phyloP scores from a whole-genome alignment of 2,329 filamentous ascomycete genomes.

The Talaromyces sp. region DNA sequence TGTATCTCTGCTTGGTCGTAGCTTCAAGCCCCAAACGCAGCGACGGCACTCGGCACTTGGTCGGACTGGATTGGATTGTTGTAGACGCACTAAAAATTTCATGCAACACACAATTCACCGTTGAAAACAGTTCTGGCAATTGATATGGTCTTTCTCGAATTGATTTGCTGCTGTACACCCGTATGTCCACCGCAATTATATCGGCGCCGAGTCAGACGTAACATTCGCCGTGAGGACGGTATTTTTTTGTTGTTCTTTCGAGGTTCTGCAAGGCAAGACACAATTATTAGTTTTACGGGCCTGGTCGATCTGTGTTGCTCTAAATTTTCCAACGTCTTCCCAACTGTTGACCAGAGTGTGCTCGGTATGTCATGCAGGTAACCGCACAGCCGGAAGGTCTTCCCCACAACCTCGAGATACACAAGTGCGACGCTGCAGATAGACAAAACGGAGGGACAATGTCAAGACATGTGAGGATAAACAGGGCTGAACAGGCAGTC shows the following conservation, averaged over 20 bases:
- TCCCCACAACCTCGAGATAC: constrained; percentile 8
- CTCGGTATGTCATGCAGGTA: not conserved
- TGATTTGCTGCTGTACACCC: not conserved
- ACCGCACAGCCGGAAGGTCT: not conserved
- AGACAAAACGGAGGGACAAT: not conserved
- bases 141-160: not conserved
- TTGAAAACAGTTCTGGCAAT: not conserved
- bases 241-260: not conserved
- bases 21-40: not conserved
- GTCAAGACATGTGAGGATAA: not conserved
- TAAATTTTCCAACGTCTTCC: not conserved
- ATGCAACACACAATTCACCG: constrained; percentile 9
- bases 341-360: not conserved
- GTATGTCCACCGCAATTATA: not conserved
- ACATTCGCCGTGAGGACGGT: not conserved
- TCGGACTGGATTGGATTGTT: constrained; percentile 7
- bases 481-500: not conserved
- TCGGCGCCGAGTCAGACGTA: constrained; percentile 7
- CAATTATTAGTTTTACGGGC: constrained; percentile 6
- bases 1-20: constrained; percentile 1
- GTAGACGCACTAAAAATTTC: constrained; percentile 5
- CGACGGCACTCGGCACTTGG: constrained; percentile 7
- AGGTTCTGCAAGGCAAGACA: not conserved
- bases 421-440: not conserved
- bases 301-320: not conserved